A percentile compares a stretch with the other conserved stretches of the same genome.
Evolutionary conservation across 2,329 filamentous ascomycete genomes (phyloP).

Genomic region (Cucurbitaria berberidis): DNA sequence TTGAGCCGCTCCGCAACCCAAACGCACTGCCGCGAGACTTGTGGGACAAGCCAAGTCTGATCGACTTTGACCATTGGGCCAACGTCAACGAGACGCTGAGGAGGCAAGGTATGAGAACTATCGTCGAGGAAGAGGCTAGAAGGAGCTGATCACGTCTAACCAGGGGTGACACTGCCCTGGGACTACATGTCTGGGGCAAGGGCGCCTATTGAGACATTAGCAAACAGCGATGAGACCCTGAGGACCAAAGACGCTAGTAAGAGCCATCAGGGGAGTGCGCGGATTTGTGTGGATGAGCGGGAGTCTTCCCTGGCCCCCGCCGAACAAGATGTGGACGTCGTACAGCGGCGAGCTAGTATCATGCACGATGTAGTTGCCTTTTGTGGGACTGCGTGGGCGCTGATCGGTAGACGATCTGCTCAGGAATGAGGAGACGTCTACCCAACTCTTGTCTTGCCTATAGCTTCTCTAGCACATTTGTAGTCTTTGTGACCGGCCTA

Average conservation of each 20-base stretch:
- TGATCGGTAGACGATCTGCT: neutral
- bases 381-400: neutral
- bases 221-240: neutral
- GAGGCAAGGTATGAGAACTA: conserved; percentile 1
- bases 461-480: neutral
- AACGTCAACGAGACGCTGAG: conserved; percentile 1
- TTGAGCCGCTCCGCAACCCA: neutral
- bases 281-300: neutral
- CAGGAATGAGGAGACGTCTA: neutral
- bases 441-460: neutral
- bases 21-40: neutral
- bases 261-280: neutral
- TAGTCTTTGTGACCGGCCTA: neutral
- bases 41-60: conserved; percentile 5
- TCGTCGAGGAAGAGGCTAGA: neutral
- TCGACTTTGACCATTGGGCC: conserved; percentile 15
- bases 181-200: neutral
- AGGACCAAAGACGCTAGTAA: neutral
- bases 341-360: neutral
- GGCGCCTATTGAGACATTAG: neutral
- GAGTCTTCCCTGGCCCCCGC: neutral
- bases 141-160: neutral
- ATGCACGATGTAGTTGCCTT: neutral
- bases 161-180: neutral
- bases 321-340: neutral